A percentile compares a stretch with the other conserved stretches of the same genome.
Conservation (phyloP, 2,329 filamentous ascomycete species). For the Chrysoporthe deuterocubensis region DNA sequence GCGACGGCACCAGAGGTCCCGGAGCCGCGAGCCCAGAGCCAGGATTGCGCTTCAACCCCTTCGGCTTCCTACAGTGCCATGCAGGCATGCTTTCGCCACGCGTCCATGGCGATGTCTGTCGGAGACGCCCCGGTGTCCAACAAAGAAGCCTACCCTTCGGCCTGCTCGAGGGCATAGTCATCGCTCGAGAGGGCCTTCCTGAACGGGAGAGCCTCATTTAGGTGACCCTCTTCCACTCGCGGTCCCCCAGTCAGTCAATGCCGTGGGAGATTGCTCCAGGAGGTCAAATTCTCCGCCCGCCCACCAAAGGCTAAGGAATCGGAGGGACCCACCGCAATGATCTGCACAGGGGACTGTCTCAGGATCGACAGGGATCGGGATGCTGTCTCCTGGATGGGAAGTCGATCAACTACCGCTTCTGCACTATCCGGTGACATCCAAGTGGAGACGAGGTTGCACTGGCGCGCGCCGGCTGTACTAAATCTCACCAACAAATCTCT, state of each 20-base stretch:
- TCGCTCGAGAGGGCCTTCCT: conserved; percentile 1
- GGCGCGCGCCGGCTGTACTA: background rate
- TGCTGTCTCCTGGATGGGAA: background rate
- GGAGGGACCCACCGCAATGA: conserved; percentile 14
- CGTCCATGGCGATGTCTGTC: background rate
- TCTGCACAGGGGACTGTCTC: conserved; percentile 15
- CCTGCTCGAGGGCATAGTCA: background rate
- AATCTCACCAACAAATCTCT: conserved; percentile 9
- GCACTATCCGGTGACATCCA: background rate
- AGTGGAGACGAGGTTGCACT: conserved; percentile 5
- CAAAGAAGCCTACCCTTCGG: background rate
- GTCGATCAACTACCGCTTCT: conserved; percentile 17
- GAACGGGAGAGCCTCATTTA: conserved; percentile 15
- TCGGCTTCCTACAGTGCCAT: background rate
- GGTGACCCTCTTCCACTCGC: conserved; percentile 5
- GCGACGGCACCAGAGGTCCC: background rate
- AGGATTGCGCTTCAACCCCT: no score
- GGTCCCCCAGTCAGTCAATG: background rate
- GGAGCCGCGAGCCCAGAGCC: background rate
- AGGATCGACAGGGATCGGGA: conserved; percentile 16
- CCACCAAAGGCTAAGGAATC: background rate
- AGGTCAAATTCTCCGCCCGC: conserved; percentile 5
- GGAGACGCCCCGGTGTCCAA: background rate
- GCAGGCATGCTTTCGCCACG: background rate
- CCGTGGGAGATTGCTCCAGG: conserved; percentile 10